Percentiles rank a stretch among this genome's conserved stretches.
Evolutionary conservation across 2,329 filamentous ascomycete genomes (phyloP).

Genomic region (Cadophora malorum): DNA sequence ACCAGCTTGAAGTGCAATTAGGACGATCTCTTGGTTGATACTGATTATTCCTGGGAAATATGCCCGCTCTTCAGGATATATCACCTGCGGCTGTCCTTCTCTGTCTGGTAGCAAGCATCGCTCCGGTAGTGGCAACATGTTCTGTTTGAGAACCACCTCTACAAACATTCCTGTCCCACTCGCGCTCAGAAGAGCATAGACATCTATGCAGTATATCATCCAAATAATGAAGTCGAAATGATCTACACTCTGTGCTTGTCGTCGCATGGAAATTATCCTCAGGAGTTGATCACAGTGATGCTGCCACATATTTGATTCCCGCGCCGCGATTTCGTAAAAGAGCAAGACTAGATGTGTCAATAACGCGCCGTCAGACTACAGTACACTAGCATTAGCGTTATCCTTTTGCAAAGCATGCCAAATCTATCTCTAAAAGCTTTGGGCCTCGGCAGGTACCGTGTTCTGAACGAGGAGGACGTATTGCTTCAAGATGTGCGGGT

Average conservation of each 20-base stretch:
- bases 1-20: slow-evolving; percentile 36
- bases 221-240: slow-evolving; percentile 58
- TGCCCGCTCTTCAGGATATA: slow-evolving; percentile 47
- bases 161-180: slow-evolving; percentile 58
- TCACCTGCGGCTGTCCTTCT: slow-evolving; percentile 41
- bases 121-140: slow-evolving; percentile 52
- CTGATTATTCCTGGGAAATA: slow-evolving; percentile 35
- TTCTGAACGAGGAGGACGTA: not conserved
- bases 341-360: slow-evolving; percentile 22
- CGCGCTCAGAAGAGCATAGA: slow-evolving; percentile 60
- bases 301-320: slow-evolving; percentile 58
- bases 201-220: slow-evolving; percentile 60
- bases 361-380: slow-evolving; percentile 57
- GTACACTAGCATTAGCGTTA: not conserved
- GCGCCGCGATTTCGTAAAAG: slow-evolving; percentile 28
- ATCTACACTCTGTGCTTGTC: slow-evolving; percentile 52
- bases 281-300: slow-evolving; percentile 59
- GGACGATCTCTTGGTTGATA: slow-evolving; percentile 37
- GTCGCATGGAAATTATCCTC: slow-evolving; percentile 55
- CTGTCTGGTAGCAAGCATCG: slow-evolving; percentile 28
- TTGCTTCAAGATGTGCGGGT: not conserved
- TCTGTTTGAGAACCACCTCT: slow-evolving; percentile 51
- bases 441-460: no score
- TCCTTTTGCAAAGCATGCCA: no score
- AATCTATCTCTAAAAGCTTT: no score